Evolutionary conservation across 768 basidiomycete species (phyloP), one percentile per base, ranked within the genome.

Genomic region (Lepiota brunneoincarnata): DNA sequence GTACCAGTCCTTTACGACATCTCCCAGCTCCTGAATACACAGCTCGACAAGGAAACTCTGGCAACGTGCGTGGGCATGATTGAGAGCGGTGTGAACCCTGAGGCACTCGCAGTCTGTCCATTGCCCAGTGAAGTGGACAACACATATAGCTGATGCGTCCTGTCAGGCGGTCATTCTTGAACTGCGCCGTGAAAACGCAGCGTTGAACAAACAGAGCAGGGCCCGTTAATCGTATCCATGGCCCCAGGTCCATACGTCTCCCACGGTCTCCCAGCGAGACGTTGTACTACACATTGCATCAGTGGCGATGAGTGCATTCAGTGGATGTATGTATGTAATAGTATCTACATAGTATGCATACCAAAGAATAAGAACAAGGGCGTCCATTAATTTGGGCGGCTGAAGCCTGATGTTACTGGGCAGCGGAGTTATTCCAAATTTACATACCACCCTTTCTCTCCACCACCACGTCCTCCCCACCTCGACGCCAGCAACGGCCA

Each of bases 61-160:
- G 91, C 89, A 34, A 93, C 89, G 21, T 96, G 93, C 67, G 84
- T 96, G 20, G 81, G 86, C 37, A 86, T 96, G 87, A 93, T 96
- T 61, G 93, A 96, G 72, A 86, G 83, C 57, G 93, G 93, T 15
- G 90, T 89, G 43, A 96, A 95, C 67, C 91, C 93, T 10, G 92
- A 95, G 63, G 93, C 92, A 0, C 76, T 96, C 42, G 93, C 93
- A 61, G 93, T 95, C 66, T 51, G 69, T 62, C 34, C 50, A 50
- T 40, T 40, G 42, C 26, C 47, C 21, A 31, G n/a, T 55, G 51
- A 7, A 26, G n/a, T n/a, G n/a, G n/a, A 20, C 18, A 17, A 15
- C 34, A 10, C 39, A 34, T n/a, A 59, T 46, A 47, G 38, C 58
- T 47, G 56, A 31, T 31, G 41, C 17, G 6, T n/a, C 7, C 47